phyloP scores from a whole-genome alignment of 2,329 filamentous ascomycete genomes.

The Apiospora kogelbergensis region DNA sequence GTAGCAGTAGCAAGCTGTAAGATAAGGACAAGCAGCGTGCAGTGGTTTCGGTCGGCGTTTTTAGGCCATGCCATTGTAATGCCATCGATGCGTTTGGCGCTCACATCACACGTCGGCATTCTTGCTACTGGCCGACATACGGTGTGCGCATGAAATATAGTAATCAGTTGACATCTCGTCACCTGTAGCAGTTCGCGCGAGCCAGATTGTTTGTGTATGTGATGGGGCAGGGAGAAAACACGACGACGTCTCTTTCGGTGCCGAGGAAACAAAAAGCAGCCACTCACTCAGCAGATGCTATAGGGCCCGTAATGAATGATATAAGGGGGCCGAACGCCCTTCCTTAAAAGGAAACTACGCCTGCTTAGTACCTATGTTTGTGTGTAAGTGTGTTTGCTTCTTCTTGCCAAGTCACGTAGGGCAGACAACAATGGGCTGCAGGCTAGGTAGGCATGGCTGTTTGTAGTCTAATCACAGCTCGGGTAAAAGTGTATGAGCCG shows the following conservation, averaged over 20 bases:
- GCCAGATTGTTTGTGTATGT: not conserved
- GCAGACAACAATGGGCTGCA: not conserved
- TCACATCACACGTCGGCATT: not conserved
- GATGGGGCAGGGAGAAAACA: not conserved
- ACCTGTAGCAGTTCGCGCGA: not conserved
- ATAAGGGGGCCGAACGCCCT: not conserved
- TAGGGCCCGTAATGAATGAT: not conserved
- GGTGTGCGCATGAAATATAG: not conserved
- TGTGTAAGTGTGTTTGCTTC: not conserved
- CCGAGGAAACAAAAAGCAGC: not conserved
- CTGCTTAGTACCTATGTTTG: not conserved
- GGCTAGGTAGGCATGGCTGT: no score
- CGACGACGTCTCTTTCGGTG: not conserved
- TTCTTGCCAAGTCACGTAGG: not conserved
- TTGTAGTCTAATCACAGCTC: no score
- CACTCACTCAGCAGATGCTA: not conserved
- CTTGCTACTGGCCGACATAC: not conserved
- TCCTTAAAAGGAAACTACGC: not conserved
- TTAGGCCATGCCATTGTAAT: not conserved
- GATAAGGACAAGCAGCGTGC: not conserved
- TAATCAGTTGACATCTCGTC: not conserved
- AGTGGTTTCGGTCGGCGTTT: not conserved
- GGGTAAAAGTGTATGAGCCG: not conserved
- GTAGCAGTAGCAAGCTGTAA: not conserved
- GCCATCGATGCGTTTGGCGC: not conserved